phyloP scores from a whole-genome alignment of 2,329 filamentous ascomycete genomes.

The Neonectria ditissima region DNA sequence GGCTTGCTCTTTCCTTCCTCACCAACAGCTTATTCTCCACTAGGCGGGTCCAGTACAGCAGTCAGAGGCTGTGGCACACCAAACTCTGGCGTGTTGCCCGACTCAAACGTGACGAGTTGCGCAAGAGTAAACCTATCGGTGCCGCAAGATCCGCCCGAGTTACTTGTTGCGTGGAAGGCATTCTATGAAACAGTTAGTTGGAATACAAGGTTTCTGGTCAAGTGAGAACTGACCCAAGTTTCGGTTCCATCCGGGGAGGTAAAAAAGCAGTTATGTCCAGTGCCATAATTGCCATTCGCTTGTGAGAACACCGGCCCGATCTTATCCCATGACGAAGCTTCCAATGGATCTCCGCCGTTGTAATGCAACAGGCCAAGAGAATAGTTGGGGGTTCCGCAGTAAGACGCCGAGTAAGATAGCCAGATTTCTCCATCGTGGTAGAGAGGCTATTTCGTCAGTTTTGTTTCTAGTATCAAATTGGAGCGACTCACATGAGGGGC shows the following conservation, averaged over 20 bases:
- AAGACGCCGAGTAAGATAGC: conserved; percentile 64
- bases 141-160: conserved; percentile 18
- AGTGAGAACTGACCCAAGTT: conserved; percentile 53
- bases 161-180: conserved; percentile 19
- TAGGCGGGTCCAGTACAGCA: conserved; percentile 11
- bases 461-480: accelerated
- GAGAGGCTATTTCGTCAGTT: conserved; percentile 47
- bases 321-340: conserved; percentile 61
- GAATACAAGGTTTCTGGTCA: not conserved
- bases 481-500: conserved; percentile 18
- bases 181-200: conserved; percentile 10
- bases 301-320: conserved; percentile 60
- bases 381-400: conserved; percentile 66
- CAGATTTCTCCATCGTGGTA: conserved; percentile 64
- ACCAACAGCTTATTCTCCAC: conserved; percentile 15
- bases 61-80: conserved; percentile 16
- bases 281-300: conserved; percentile 66
- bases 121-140: conserved; percentile 13
- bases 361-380: conserved; percentile 64
- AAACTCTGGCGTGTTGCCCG: conserved; percentile 9
- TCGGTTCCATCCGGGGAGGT: conserved; percentile 63
- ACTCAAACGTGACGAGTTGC: conserved; percentile 13
- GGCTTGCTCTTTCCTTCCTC: not conserved
- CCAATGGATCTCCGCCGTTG: conserved; percentile 62
- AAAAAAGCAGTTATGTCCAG: conserved; percentile 69